A percentile compares a stretch with the other conserved stretches of the same genome.
These are phyloP conservation scores for Leccinum broughii DNA, from an alignment of 768 basidiomycete species.

Conservation along the genomic window DNA sequence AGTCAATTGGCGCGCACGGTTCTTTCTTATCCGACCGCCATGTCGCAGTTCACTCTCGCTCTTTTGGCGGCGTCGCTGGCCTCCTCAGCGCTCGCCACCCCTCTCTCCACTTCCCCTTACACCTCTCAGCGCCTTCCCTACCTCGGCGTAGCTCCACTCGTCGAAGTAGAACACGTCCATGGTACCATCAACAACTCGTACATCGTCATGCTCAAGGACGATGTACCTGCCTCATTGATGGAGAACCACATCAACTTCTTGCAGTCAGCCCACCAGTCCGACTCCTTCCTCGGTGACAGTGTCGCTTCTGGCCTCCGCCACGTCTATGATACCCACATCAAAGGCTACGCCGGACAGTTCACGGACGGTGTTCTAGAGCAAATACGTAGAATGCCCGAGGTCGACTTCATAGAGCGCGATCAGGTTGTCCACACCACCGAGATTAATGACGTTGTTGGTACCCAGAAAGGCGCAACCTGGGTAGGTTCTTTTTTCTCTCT, in stretches of 20 bases:
- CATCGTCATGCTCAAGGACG: constrained; percentile 86
- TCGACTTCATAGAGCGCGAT: constrained; percentile 91
- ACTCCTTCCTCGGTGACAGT: constrained; percentile 49
- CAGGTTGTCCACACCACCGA: constrained; percentile 79
- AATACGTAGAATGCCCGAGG: constrained; percentile 84
- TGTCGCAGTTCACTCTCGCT: constrained; percentile 35
- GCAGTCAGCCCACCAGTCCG: constrained; percentile 55
- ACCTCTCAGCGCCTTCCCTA: constrained; percentile 41
- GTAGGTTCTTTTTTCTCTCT: constrained; percentile 42
- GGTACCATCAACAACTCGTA: constrained; percentile 88
- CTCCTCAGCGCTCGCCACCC: constrained; percentile 37
- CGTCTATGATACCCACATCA: constrained; percentile 72
- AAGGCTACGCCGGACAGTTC: constrained; percentile 84
- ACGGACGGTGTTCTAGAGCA: constrained; percentile 64
- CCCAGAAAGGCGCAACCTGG: constrained; percentile 82
- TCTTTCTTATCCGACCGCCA: constrained; percentile 28
- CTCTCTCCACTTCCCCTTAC: constrained; percentile 46
- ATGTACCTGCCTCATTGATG: constrained; percentile 53
- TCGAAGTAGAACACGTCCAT: constrained; percentile 60
- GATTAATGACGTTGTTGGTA: constrained; percentile 8
- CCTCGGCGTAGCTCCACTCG: constrained; percentile 60
- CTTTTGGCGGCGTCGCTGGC: constrained; percentile 42
- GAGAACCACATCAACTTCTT: constrained; percentile 82
- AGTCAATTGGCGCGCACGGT: constrained; percentile 3
- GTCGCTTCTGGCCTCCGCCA: constrained; percentile 60